A percentile compares a stretch with the other conserved stretches of the same genome.
These are phyloP conservation scores for Alternaria incomplexa DNA, from an alignment of 2,329 filamentous ascomycete genomes.

Conservation along the genomic window DNA sequence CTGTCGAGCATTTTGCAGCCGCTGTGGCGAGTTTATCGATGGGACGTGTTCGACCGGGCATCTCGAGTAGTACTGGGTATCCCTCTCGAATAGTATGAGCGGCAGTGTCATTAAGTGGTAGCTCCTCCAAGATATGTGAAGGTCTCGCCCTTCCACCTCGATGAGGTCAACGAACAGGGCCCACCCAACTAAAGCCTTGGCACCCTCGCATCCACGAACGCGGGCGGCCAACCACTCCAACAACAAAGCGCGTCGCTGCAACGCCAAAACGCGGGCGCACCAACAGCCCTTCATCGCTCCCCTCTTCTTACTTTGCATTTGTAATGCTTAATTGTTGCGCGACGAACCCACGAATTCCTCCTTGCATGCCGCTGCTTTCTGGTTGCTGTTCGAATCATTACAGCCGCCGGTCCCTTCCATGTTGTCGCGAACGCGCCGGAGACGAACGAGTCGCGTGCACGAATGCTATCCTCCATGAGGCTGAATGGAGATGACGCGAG, in stretches of 20 bases:
- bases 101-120: not conserved
- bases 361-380: conserved; percentile 8
- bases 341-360: conserved; percentile 1
- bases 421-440: conserved; percentile 50
- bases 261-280: conserved; percentile 12
- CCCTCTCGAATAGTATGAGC: not conserved
- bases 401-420: conserved; percentile 34
- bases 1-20: conserved; percentile 68
- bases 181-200: conserved; percentile 22
- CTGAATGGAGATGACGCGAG: conserved; percentile 45
- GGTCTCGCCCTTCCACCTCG: not conserved
- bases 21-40: conserved; percentile 73
- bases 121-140: not conserved
- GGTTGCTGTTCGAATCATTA: conserved; percentile 2
- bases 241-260: conserved; percentile 39
- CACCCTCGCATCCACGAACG: conserved; percentile 16
- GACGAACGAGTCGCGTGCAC: conserved; percentile 44
- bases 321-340: conserved; percentile 33
- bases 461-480: conserved; percentile 52
- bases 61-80: conserved; percentile 10
- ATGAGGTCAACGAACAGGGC: conserved; percentile 18
- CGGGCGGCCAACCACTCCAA: conserved; percentile 26
- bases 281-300: conserved; percentile 7
- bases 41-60: conserved; percentile 59
- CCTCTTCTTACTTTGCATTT: conserved; percentile 18